Base-by-base conservation (phyloP, 345 rosid species). In the Laguncularia racemosa region DNA sequence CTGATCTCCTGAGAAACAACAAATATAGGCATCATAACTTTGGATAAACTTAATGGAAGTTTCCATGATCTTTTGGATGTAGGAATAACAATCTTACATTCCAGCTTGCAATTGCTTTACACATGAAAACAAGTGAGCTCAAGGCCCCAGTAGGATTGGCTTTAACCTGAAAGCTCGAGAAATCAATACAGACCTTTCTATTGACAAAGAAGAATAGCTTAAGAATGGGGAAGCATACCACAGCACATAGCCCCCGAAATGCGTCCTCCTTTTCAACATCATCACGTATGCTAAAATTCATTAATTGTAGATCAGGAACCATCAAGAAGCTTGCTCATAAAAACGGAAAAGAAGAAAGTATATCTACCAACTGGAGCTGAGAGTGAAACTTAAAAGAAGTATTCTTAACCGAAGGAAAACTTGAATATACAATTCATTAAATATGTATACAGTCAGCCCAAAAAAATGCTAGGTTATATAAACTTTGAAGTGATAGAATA, bases 261-360 rank as follows among this genome's bases (percentile, higher is more conserved):
- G 96, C 96, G 77, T 89, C 96, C 66, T 89, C 96, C 75, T 89
- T 89, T 75, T 89, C 96, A 66, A 78, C 64, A 68, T 86, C 96
- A 77, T 89, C 96, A 40, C 85, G 91, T 68, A 86, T 84, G 79
- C 96, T 89, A 78, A 55, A 68, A 75, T n/a, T 28, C 57, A 57
- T 26, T 52, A 51, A 61, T 45, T 48, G 40, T 33, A 33, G 40
- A 6, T 33, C 10, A 33, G 1, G 6, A 33, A 33, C 40, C 50
- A 18, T 44, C 11, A 7, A 61, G 55, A 66, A 60, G 48, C 49
- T 44, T 13, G 56, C 43, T 26, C 16, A 17, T 6, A n/a, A 1
- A 11, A 14, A 13, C 1, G n/a, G 13, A 13, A 7, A 53, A 53
- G 19, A 17, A 17, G 3, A 12, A 15, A 50, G 53, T 17, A 50